Base-by-base conservation (phyloP, 148 eudicot species). In the Chenopodium album region DNA sequence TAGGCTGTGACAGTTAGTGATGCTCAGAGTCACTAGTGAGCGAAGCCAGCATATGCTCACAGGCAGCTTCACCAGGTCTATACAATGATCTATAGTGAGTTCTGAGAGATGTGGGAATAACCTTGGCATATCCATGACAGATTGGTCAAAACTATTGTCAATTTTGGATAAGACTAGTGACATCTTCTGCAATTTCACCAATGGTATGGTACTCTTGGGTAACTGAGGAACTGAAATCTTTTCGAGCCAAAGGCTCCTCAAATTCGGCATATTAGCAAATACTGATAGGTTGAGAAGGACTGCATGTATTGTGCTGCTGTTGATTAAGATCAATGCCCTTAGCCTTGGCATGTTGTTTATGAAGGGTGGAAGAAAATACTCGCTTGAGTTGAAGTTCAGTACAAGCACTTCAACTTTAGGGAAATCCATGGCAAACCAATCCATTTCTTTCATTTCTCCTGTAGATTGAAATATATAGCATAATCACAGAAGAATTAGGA, bases 351-450 rank as follows among this genome's bases (percentile, higher is more conserved):
- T 94, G 86, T 87, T 88, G 28, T 78, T 78, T 16, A 94, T 88
- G 84, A 94, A 94, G 56, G 92, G 90, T 22, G 98, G 98, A 66
- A 94, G 86, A 87, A 85, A 89, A 82, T 89, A 94, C 60, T 87
- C 87, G 3, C 60, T 73, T 11, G 98, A 88, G 56, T 88, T 81
- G 79, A 94, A 94, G 80, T 92, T 92, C 32, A 94, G 81, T 78
- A 94, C 88, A 29, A 94, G 90, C 28, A 94, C 96, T 90, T 94
- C 98, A 73, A 95, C 92, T 71, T 91, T 91, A 4, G 96, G 98
- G 76, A 89, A 94, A 54, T 88, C 85, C 96, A 92, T 94, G 2
- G 71, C 7, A 48, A 79, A 82, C 98, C 98, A 94, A 37, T 92
- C 93, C 83, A 76, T 88, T 78, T 91, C 90, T 82, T 75, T 77